Evolutionary conservation across 1,284 basidiomycete species (phyloP).

Genomic region (Malassezia arunalokei): DNA sequence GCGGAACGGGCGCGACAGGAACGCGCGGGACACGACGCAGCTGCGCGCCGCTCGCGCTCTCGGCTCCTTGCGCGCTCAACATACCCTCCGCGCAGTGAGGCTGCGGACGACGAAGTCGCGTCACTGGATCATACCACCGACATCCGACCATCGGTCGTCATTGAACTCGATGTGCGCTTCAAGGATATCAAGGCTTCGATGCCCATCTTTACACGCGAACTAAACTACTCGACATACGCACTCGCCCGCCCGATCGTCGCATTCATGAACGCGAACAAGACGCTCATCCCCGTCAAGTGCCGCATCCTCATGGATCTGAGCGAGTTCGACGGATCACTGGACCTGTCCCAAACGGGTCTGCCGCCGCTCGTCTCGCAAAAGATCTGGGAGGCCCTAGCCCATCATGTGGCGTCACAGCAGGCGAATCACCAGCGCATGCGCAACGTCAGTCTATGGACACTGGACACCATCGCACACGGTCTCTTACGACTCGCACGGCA

Average conservation of each 20-base stretch:
- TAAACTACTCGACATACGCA: slow-evolving; percentile 89
- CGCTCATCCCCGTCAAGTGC: slow-evolving; percentile 26
- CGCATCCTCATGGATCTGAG: slow-evolving; percentile 42
- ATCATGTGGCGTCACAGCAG: slow-evolving; percentile 39
- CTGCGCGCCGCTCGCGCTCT: not conserved
- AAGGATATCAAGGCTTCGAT: slow-evolving; percentile 91
- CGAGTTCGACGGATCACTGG: slow-evolving; percentile 44
- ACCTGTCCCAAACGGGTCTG: slow-evolving; percentile 42
- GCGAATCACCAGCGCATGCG: slow-evolving; percentile 31
- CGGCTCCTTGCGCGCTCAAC: not conserved
- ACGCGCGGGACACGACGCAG: slow-evolving; percentile 15
- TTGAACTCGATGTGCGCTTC: slow-evolving; percentile 91
- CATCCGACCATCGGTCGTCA: slow-evolving; percentile 50
- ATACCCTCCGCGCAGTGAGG: not conserved
- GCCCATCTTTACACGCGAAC: slow-evolving; percentile 50
- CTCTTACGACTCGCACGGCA: slow-evolving; percentile 17
- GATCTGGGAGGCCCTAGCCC: slow-evolving; percentile 43
- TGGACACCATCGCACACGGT: slow-evolving; percentile 25
- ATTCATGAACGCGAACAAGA: slow-evolving; percentile 57
- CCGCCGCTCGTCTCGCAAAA: slow-evolving; percentile 38
- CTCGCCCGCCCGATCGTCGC: slow-evolving; percentile 91
- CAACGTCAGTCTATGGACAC: slow-evolving; percentile 39
- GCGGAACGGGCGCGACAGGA: slow-evolving; percentile 32
- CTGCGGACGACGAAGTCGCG: not conserved
- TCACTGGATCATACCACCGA: not conserved